Conservation (phyloP, 2,329 filamentous ascomycete species). For the Aspergillus persii region DNA sequence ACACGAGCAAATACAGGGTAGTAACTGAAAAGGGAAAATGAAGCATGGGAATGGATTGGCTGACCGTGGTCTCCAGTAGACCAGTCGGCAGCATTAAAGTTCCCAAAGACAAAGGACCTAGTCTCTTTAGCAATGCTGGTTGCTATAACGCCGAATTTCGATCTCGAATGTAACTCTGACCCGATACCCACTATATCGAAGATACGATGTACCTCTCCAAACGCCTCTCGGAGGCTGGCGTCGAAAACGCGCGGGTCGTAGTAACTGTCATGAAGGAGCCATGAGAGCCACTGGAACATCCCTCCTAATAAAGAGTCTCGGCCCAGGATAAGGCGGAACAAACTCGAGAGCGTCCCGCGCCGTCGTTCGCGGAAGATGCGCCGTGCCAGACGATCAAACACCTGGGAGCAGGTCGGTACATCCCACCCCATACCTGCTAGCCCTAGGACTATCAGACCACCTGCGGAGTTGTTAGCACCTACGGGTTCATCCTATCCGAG, state of each 20-base stretch:
- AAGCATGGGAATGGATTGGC: not conserved
- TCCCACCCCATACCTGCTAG: slow-evolving; percentile 16
- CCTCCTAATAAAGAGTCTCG: slow-evolving; percentile 5
- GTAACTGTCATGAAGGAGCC: slow-evolving; percentile 20
- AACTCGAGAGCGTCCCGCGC: slow-evolving; percentile 1
- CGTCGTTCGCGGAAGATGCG: slow-evolving; percentile 14
- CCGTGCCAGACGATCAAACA: slow-evolving; percentile 9
- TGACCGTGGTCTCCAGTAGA: slow-evolving; percentile 5
- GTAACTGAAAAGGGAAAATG: not conserved
- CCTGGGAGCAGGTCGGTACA: slow-evolving; percentile 12
- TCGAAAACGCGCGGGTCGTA: slow-evolving; percentile 21
- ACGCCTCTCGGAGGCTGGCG: slow-evolving; percentile 14
- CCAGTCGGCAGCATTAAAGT: slow-evolving; percentile 17
- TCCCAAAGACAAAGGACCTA: slow-evolving; percentile 18
- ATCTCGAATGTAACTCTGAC: not conserved
- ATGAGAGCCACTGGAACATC: slow-evolving; percentile 12
- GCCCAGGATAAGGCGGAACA: slow-evolving; percentile 4
- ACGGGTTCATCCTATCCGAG: not conserved
- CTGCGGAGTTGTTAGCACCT: slow-evolving; percentile 3
- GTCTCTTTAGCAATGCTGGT: slow-evolving; percentile 20
- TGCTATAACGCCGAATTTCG: slow-evolving; percentile 17
- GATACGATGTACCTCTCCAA: slow-evolving; percentile 14
- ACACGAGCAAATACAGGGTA: not conserved
- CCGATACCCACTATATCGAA: slow-evolving; percentile 11
- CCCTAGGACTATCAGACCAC: slow-evolving; percentile 16